Base-by-base conservation (phyloP, 129 eudicot genomes). In the Chrysanthemum lavandulifolium region DNA sequence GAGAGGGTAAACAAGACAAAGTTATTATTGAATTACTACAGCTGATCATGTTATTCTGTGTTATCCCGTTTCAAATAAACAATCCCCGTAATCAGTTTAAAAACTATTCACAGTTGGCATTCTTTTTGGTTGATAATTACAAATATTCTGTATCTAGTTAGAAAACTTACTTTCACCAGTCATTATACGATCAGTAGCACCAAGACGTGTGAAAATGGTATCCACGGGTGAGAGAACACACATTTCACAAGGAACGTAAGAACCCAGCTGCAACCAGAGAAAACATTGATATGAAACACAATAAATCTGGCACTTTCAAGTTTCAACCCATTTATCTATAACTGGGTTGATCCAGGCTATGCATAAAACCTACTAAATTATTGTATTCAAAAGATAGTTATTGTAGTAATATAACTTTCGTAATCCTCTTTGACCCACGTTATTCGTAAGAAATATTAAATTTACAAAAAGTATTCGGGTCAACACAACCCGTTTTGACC, bases 171-270 rank as follows among this genome's bases (percentile, higher is more conserved):
- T 95, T 81, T 95, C 96, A 40, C 97, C 97, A 0, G 97, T 82
- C 99, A 95, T 95, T 78, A 95, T 95, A 67, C 93, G 89, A 82
- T 95, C 99, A 74, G 96, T 86, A 14, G 99, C 97, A 62, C 99
- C 99, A 60, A 95, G 96, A 72, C 99, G 82, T 31, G 96, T 90
- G 78, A 95, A 95, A 57, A 95, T 84, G 77, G 68, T 85, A 87
- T 95, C 97, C 62, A 84, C 99, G 2, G 88, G 84, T 54, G 99
- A 88, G 36, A 95, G 86, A 78, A 74, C 86, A 65, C 94, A 90
- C 61, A 6, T 69, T 64, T 88, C 95, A 77, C 94, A 83, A 23
- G 97, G 99, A 67, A 95, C 99, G 80, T 84, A 95, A 69, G 93
- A 86, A 59, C 99, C 97, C 62, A 95, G 78, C 99, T 95, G 96